Percentiles rank a stretch among this genome's conserved stretches.
Evolutionary conservation across 2,329 filamentous ascomycete genomes (phyloP).

Genomic region (Aaosphaeria arxii): DNA sequence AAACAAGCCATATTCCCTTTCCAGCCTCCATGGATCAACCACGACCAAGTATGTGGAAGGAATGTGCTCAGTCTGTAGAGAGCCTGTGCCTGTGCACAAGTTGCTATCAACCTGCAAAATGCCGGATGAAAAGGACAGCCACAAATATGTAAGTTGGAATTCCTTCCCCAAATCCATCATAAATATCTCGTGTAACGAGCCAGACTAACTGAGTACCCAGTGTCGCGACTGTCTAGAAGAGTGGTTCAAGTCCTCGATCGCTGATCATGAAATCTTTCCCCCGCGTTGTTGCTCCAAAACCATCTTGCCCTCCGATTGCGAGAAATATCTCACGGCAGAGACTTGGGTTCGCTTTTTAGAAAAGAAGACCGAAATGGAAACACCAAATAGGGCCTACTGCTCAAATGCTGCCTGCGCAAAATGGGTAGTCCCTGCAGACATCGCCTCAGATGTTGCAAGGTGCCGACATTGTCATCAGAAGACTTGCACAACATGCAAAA

Average conservation of each 20-base stretch:
- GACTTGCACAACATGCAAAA: constrained; percentile 10
- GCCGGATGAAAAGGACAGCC: constrained; percentile 1
- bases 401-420: constrained; percentile 8
- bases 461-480: constrained; percentile 5
- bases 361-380: constrained; percentile 11
- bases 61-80: constrained; percentile 6
- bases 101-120: constrained; percentile 6
- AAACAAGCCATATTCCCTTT: constrained; percentile 2
- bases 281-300: constrained; percentile 14
- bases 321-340: constrained; percentile 2
- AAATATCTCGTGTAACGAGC: not conserved
- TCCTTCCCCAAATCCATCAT: not conserved
- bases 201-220: not conserved
- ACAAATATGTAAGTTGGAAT: constrained; percentile 8
- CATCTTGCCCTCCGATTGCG: constrained; percentile 6
- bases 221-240: constrained; percentile 14
- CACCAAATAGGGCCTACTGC: constrained; percentile 11
- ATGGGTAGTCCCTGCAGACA: constrained; percentile 9
- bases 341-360: constrained; percentile 4
- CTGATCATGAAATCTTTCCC: constrained; percentile 14
- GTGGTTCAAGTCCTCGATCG: constrained; percentile 13
- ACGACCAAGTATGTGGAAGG: not conserved
- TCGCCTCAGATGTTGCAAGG: constrained; percentile 4
- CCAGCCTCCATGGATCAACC: constrained; percentile 3
- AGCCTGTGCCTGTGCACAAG: constrained; percentile 1